These are phyloP conservation scores for Fagopyrum tataricum DNA, from an alignment of 148 eudicot genomes.

Conservation along the genomic window DNA sequence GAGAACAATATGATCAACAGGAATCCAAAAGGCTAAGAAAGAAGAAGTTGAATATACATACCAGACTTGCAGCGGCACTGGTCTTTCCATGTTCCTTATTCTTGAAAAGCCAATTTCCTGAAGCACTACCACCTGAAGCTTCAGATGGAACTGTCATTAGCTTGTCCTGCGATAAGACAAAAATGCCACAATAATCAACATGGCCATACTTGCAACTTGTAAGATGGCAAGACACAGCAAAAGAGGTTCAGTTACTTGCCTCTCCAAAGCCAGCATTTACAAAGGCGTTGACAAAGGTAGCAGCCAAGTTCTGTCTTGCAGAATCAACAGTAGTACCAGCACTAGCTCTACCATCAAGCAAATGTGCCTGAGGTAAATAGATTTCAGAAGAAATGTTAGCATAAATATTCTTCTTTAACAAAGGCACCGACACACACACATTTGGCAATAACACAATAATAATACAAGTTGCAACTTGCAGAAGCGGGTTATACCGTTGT, in stretches of 20 bases:
- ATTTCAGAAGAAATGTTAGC: background rate
- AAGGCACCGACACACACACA: background rate
- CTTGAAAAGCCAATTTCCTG: slow-evolving; percentile 90
- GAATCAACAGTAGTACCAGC: slow-evolving; percentile 88
- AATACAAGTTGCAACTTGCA: background rate
- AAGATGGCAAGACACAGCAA: background rate
- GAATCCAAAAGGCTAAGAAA: background rate
- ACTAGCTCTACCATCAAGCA: slow-evolving; percentile 93
- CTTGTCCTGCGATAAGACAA: slow-evolving; percentile 54
- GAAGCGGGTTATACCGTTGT: background rate
- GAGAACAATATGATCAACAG: background rate
- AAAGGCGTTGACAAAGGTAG: slow-evolving; percentile 95
- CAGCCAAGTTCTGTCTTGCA: slow-evolving; percentile 92
- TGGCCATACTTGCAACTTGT: background rate
- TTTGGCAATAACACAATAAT: background rate
- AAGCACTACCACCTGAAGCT: slow-evolving; percentile 59
- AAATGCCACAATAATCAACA: background rate
- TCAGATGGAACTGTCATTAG: slow-evolving; percentile 78
- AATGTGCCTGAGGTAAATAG: slow-evolving; percentile 51
- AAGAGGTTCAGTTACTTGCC: slow-evolving; percentile 25
- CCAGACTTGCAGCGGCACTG: slow-evolving; percentile 98
- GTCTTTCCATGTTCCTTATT: slow-evolving; percentile 93
- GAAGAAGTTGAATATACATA: slow-evolving; percentile 19
- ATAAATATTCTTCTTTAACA: background rate
- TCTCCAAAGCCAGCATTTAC: slow-evolving; percentile 99